phyloP scores from a whole-genome alignment of 257 asterid genomes.

The Fraxinus excelsior region DNA sequence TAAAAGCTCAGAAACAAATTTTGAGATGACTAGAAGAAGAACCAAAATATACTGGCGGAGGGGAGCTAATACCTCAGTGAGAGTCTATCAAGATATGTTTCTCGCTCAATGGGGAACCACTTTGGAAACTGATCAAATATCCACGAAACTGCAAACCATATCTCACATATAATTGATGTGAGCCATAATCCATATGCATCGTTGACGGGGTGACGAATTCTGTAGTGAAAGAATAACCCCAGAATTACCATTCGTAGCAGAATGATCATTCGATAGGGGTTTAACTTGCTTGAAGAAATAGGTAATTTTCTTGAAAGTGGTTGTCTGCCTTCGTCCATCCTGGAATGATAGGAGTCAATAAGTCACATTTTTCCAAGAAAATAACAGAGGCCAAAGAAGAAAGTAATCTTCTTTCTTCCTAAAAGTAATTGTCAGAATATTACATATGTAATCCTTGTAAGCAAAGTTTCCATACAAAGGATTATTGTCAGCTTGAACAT shows the following conservation, averaged over 20 bases:
- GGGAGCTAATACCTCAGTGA: slow-evolving; percentile 63
- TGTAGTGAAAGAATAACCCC: slow-evolving; percentile 84
- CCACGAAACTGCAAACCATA: slow-evolving; percentile 97
- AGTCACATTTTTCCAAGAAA: neutral
- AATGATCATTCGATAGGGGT: slow-evolving; percentile 85
- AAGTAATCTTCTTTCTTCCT: slow-evolving; percentile 1
- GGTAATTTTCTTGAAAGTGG: slow-evolving; percentile 93
- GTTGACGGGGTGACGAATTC: slow-evolving; percentile 84
- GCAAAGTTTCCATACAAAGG: neutral
- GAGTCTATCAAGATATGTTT: slow-evolving; percentile 86
- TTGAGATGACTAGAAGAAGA: slow-evolving; percentile 1
- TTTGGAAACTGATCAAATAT: slow-evolving; percentile 91
- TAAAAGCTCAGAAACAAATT: slow-evolving; percentile 16
- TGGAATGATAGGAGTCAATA: slow-evolving; percentile 26
- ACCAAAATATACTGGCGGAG: neutral
- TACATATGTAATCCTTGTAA: neutral
- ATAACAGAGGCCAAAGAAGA: slow-evolving; percentile 8
- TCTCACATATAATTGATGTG: slow-evolving; percentile 88
- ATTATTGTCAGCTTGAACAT: slow-evolving; percentile 12
- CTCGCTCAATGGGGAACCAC: slow-evolving; percentile 88
- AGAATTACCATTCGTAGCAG: slow-evolving; percentile 74
- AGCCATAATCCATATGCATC: slow-evolving; percentile 96
- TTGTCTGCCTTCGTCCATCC: slow-evolving; percentile 99
- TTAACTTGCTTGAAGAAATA: slow-evolving; percentile 86
- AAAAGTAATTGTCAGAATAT: neutral